These are phyloP conservation scores for Sicyos baderoa DNA, from an alignment of 306 rosid species.

Conservation along the genomic window DNA sequence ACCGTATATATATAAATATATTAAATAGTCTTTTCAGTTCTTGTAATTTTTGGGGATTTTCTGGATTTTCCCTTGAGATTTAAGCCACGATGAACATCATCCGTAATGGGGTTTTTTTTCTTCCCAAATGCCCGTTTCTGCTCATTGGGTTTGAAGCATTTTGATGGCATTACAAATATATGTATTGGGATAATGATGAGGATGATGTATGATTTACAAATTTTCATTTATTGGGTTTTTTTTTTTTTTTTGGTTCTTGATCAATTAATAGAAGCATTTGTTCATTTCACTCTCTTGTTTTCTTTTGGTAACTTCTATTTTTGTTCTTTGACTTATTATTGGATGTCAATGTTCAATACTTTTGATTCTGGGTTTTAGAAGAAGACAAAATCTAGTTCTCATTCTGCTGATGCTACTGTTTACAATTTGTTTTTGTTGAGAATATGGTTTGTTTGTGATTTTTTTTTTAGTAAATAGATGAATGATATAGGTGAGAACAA, in stretches of 20 bases:
- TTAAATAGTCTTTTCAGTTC: constrained; percentile 14
- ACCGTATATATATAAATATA: constrained; percentile 18
- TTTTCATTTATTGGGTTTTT: constrained; percentile 12
- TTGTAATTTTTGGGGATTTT: constrained; percentile 19
- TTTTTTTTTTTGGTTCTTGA: not conserved
- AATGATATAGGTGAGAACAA: not conserved
- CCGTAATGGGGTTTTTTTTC: constrained; percentile 22
- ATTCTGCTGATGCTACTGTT: constrained; percentile 8
- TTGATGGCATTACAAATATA: constrained; percentile 19
- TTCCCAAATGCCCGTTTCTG: constrained; percentile 23
- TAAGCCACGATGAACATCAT: constrained; percentile 20
- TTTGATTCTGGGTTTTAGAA: constrained; percentile 6
- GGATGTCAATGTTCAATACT: not conserved
- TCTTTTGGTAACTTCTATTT: constrained; percentile 13
- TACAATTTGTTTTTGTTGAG: not conserved
- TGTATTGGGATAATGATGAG: constrained; percentile 18
- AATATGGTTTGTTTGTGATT: constrained; percentile 1
- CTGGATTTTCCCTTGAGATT: constrained; percentile 8
- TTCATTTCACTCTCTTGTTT: constrained; percentile 9
- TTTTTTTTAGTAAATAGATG: constrained; percentile 1
- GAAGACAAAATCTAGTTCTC: constrained; percentile 4
- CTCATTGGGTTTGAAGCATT: constrained; percentile 17
- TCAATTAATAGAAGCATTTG: constrained; percentile 16
- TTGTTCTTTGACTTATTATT: constrained; percentile 3
- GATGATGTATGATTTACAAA: constrained; percentile 17